phyloP scores from a whole-genome alignment of 1,139 yeast species.

The Pichia inconspicua region DNA sequence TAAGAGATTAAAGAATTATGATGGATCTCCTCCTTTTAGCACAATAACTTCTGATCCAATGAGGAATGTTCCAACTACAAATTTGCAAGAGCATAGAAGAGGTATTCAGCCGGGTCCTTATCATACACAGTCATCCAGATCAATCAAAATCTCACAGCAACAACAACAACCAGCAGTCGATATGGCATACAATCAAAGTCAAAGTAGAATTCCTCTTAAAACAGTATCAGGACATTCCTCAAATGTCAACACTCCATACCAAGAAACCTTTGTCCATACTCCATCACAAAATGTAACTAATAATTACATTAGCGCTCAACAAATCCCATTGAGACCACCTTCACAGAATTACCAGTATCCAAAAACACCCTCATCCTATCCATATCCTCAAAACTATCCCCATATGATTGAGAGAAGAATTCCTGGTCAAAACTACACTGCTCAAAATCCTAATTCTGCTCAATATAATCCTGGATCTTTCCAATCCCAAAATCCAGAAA shows the following conservation, averaged over 20 bases:
- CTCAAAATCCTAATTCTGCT: neutral
- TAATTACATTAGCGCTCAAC: neutral
- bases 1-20: neutral
- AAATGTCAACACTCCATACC: neutral
- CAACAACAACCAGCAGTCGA: neutral
- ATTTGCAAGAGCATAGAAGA: neutral
- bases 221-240: neutral
- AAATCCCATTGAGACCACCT: neutral
- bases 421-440: neutral
- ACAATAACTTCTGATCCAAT: neutral
- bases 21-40: neutral
- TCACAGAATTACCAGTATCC: neutral
- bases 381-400: neutral
- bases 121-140: neutral
- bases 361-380: neutral
- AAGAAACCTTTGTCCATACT: neutral
- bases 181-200: neutral
- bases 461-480: neutral
- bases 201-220: neutral
- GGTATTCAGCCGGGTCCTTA: neutral
- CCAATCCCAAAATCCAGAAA: neutral
- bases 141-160: neutral
- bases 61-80: neutral
- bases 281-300: neutral
- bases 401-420: neutral